Base-by-base conservation (phyloP, 331 rosid genomes). In the Rhamnella rubrinervis region DNA sequence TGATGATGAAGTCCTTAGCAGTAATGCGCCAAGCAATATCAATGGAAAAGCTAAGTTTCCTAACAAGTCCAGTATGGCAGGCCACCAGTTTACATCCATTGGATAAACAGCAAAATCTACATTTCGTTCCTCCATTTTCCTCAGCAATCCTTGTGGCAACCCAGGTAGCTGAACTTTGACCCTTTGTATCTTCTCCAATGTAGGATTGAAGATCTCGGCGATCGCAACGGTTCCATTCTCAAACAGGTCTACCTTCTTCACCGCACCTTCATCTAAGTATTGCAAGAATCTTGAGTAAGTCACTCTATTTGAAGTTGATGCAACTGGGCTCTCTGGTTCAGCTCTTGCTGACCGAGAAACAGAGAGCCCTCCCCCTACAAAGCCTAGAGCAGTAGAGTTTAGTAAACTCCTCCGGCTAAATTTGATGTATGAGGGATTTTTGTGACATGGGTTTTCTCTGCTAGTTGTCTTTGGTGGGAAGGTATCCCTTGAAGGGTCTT, bases 101-200 rank as follows among this genome's bases (percentile, higher is more conserved):
- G 91, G 91, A 77, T 85, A 77, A 82, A 87, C 96, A 8, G 90
- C 86, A 66, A 92, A 84, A 39, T 92, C 93, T 31, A 92, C 81
- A 28, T 85, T 77, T 69, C 76, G 84, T 10, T 87, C 89, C 49
- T 66, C 59, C 80, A 89, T 72, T 71, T 91, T 89, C 73, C 85
- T 85, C 53, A 92, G 57, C 74, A 88, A 67, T 47, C 80, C 92
- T 63, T 51, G 67, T 35, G 86, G 87, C 77, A 85, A 50, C 44
- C 96, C 97, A 6, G 96, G 92, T 13, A 87, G 61, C 83, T 89
- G 97, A 69, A 92, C 52, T 53, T 70, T 87, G 44, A 88, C 96
- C 61, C 93, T 87, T 57, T 87, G 96, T 61, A 89, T 74, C 77
- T 75, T 88, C 6, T 87, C 88, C 63, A 88, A 71, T 15, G 81